phyloP scores from a whole-genome alignment of 2,329 filamentous ascomycete genomes.

The Diaporthe sp. region DNA sequence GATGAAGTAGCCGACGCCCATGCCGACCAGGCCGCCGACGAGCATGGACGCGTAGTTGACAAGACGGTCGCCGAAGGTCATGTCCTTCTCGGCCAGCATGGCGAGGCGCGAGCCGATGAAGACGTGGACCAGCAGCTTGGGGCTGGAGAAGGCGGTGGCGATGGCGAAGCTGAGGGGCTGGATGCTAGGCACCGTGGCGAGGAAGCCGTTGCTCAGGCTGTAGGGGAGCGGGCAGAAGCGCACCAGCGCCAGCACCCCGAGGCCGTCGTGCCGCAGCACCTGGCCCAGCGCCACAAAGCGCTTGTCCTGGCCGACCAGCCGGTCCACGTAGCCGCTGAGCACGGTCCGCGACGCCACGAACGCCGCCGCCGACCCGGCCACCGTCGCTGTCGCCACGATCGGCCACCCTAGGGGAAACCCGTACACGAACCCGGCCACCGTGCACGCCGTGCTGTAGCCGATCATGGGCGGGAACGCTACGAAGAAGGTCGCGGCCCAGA shows the following conservation, averaged over 20 bases:
- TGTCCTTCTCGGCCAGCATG: slow-evolving; percentile 85
- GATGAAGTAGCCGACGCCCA: slow-evolving; percentile 85
- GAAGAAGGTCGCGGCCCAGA: slow-evolving; percentile 81
- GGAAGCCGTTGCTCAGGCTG: slow-evolving; percentile 91
- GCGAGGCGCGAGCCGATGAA: slow-evolving; percentile 92
- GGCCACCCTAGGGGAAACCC: slow-evolving; percentile 80
- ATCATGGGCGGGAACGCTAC: slow-evolving; percentile 90
- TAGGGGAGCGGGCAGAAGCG: slow-evolving; percentile 94
- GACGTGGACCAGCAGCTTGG: slow-evolving; percentile 91
- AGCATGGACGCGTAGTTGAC: slow-evolving; percentile 88
- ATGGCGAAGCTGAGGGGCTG: slow-evolving; percentile 80
- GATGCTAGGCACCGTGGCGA: slow-evolving; percentile 93
- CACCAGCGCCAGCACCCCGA: slow-evolving; percentile 92
- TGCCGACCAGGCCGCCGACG: slow-evolving; percentile 78
- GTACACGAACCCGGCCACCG: slow-evolving; percentile 68
- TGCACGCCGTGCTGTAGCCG: slow-evolving; percentile 83
- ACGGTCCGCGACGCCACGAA: slow-evolving; percentile 87
- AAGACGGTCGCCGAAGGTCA: slow-evolving; percentile 82
- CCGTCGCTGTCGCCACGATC: slow-evolving; percentile 82
- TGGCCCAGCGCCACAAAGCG: slow-evolving; percentile 90
- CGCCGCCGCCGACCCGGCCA: slow-evolving; percentile 81
- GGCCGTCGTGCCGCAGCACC: slow-evolving; percentile 89
- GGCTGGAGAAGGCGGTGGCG: slow-evolving; percentile 82
- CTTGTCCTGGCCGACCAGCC: slow-evolving; percentile 84
- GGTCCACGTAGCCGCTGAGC: slow-evolving; percentile 82